These are phyloP conservation scores for Gynandropsis gynandra DNA, from an alignment of 345 rosid species.

Conservation along the genomic window DNA sequence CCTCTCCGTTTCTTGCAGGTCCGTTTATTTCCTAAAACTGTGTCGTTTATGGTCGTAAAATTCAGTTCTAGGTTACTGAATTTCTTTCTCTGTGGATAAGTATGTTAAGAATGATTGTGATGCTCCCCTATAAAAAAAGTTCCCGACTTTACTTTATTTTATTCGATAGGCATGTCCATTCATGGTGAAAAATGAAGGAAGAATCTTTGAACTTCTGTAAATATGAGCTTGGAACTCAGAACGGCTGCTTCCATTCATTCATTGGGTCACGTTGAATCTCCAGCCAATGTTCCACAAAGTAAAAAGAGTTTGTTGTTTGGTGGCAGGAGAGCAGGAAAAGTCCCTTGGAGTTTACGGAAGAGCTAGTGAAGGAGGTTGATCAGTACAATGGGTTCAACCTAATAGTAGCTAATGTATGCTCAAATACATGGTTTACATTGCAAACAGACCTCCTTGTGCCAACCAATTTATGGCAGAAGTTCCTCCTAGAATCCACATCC, in stretches of 20 bases:
- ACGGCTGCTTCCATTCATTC: no score
- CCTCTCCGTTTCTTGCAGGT: constrained; percentile 66
- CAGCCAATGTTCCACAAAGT: not conserved
- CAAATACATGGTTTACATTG: constrained; percentile 57
- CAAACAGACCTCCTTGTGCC: constrained; percentile 47
- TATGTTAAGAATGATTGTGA: no score
- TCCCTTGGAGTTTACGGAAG: constrained; percentile 55
- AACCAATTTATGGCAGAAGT: constrained; percentile 39
- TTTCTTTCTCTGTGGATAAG: no score
- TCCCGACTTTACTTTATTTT: no score
- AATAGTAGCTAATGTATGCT: constrained; percentile 39
- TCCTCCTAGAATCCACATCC: constrained; percentile 66
- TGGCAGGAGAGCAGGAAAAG: constrained; percentile 48
- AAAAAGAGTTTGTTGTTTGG: not conserved
- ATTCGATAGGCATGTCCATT: no score
- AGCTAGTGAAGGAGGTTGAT: constrained; percentile 38
- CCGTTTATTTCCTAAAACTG: not conserved
- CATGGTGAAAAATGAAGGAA: no score
- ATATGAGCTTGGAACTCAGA: no score
- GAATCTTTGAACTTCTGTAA: no score
- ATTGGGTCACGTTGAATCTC: not conserved
- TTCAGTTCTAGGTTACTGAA: no score
- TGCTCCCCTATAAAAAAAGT: no score
- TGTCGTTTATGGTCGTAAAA: no score
- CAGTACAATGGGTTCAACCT: constrained; percentile 73